Evolutionary conservation across 345 rosid genomes (phyloP).

Genomic region (Crucihimalaya himalaica): DNA sequence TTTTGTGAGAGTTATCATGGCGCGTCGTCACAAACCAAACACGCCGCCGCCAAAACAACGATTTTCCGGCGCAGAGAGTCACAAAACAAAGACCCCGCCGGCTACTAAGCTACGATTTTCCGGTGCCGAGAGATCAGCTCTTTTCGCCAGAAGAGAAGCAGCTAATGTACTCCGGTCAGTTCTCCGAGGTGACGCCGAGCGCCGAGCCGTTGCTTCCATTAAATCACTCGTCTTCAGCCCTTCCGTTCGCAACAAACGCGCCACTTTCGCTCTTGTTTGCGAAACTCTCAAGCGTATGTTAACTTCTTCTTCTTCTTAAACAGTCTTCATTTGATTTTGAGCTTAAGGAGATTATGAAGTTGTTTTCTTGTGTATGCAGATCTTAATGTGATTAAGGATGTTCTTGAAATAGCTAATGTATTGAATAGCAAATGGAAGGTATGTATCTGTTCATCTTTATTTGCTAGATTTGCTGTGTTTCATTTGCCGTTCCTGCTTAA

Average conservation of each 20-base stretch:
- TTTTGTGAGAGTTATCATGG: slow-evolving; percentile 5
- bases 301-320: neutral
- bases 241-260: slow-evolving; percentile 75
- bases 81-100: slow-evolving; percentile 18
- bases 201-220: slow-evolving; percentile 75
- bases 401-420: slow-evolving; percentile 57
- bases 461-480: neutral
- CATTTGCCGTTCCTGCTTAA: neutral
- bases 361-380: slow-evolving; percentile 46
- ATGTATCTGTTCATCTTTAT: neutral
- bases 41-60: slow-evolving; percentile 9
- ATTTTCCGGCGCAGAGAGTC: slow-evolving; percentile 25
- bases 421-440: slow-evolving; percentile 88
- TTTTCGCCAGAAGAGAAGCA: neutral
- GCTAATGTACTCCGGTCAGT: slow-evolving; percentile 45
- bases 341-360: neutral
- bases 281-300: slow-evolving; percentile 79
- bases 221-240: slow-evolving; percentile 85
- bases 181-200: slow-evolving; percentile 79
- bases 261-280: slow-evolving; percentile 90
- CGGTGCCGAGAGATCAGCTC: slow-evolving; percentile 16
- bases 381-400: slow-evolving; percentile 66
- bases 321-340: neutral
- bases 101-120: neutral
- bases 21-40: slow-evolving; percentile 25